These are phyloP conservation scores for Rhytidhysteron rufulum DNA, from an alignment of 2,329 filamentous ascomycete genomes.

Conservation along the genomic window DNA sequence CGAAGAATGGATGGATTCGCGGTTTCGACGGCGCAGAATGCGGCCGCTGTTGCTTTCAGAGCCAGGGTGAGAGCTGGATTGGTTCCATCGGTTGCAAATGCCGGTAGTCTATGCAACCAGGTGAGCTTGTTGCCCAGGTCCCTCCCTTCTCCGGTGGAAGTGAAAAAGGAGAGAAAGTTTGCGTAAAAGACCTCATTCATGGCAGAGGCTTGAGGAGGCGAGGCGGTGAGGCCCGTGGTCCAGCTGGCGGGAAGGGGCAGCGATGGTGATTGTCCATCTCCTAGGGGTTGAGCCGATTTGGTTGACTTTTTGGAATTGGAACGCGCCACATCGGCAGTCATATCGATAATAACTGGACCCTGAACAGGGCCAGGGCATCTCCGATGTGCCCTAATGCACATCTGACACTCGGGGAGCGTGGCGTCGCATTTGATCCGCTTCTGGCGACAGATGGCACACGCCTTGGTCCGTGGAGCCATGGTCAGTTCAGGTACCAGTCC, in stretches of 20 bases:
- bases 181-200: constrained; percentile 24
- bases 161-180: constrained; percentile 24
- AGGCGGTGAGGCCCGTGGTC: constrained; percentile 5
- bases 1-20: constrained; percentile 14
- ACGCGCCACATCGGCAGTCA: constrained; percentile 13
- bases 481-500: too few relatives aligned
- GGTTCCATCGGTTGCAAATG: constrained; percentile 17
- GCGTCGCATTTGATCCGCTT: constrained; percentile 32
- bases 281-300: not conserved
- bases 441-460: constrained; percentile 25
- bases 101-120: constrained; percentile 26
- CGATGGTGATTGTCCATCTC: not conserved
- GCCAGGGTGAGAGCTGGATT: constrained; percentile 21
- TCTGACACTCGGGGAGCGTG: constrained; percentile 25
- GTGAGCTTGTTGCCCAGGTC: constrained; percentile 21
- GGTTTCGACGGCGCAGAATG: constrained; percentile 22
- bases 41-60: constrained; percentile 23
- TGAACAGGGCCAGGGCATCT: constrained; percentile 22
- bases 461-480: not conserved
- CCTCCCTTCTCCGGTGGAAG: constrained; percentile 17
- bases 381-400: constrained; percentile 21
- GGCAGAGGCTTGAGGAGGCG: constrained; percentile 13
- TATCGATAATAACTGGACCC: constrained; percentile 28
- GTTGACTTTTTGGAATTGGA: constrained; percentile 1
- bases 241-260: not conserved